Base-by-base conservation (phyloP, 1,139 yeast genomes). In the Candida sp. region DNA sequence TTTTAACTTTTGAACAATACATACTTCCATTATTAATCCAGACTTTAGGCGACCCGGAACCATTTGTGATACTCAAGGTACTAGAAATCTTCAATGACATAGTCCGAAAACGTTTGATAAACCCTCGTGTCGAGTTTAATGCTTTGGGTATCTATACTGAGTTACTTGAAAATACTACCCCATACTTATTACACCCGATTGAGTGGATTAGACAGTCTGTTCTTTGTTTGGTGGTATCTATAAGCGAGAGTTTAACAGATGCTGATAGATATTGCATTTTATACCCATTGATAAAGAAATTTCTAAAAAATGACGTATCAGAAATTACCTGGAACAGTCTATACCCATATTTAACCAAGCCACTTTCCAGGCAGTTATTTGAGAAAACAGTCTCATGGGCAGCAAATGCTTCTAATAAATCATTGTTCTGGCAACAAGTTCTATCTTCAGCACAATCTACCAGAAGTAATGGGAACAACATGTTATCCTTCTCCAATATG, bases 251-350 rank as follows among this genome's bases (percentile, higher is more conserved):
- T 55, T 63, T 90, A 36, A 72, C 84, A 12, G 75, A 82, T 29
- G 95, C 97, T 0, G 97, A 93, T 54, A 66, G 81, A 8, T 87
- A 86, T 53, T 91, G 98, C 56, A 76, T 89, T 57, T 64, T 91
- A 21, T 84, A 88, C 50, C 98, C 98, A 0, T 72, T 87, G 29
- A 74, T 93, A n/a, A 75, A 87, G 47, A 84, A 89, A 0, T 90
- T 77, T 56, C 75, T 93, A 56, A 79, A 81, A 22, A 84, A 87
- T 57, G 98, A 93, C 51, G 75, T 90, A 3, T 71, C 83, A 1
- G 81, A 75, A 36, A 80, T 89, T 49, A 64, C 76, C 1, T 85
- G 91, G 80, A 78, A 79, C 22, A 70, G 81, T 1, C 60, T 90
- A 33, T 78, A 82, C 45, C 79, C 87, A 2, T 78, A 87, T 49